phyloP scores from a whole-genome alignment of 2,329 filamentous ascomycete species.

The Eutypa lata region DNA sequence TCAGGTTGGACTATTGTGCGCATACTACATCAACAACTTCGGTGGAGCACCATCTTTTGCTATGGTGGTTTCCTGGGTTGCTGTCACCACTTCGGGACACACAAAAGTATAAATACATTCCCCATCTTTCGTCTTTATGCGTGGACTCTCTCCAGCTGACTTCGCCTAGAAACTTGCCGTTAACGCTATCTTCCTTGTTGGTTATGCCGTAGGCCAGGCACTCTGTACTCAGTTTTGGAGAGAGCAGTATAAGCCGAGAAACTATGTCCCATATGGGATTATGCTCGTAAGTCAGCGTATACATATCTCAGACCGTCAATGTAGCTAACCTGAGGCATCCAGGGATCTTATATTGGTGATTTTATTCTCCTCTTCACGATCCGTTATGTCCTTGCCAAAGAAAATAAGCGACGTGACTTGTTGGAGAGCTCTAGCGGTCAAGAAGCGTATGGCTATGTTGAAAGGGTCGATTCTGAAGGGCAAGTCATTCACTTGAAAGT shows the following conservation, averaged over 20 bases:
- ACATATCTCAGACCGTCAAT: neutral
- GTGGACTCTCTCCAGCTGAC: neutral
- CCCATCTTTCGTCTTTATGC: neutral
- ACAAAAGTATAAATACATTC: neutral
- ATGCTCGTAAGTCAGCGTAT: neutral
- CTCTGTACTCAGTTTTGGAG: conserved; percentile 7
- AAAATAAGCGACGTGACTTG: conserved; percentile 4
- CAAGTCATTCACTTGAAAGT: conserved; percentile 2
- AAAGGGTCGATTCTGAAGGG: conserved; percentile 3
- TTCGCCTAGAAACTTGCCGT: conserved; percentile 3
- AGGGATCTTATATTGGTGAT: conserved; percentile 3
- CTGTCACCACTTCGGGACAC: conserved; percentile 5
- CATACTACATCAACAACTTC: conserved; percentile 5
- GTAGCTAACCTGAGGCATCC: neutral
- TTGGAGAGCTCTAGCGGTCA: neutral
- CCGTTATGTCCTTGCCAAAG: conserved; percentile 3
- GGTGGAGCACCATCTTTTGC: conserved; percentile 4
- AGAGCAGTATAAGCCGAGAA: conserved; percentile 7
- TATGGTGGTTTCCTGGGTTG: conserved; percentile 5
- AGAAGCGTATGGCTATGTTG: conserved; percentile 2
- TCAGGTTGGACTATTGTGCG: conserved; percentile 2
- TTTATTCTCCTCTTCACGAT: conserved; percentile 2
- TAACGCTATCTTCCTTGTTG: conserved; percentile 4
- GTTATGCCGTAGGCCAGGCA: conserved; percentile 2
- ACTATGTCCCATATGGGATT: conserved; percentile 5